Evolutionary conservation across 805 yeast genomes (phyloP).

Genomic region (Isabelozyma pseudorhagii): DNA sequence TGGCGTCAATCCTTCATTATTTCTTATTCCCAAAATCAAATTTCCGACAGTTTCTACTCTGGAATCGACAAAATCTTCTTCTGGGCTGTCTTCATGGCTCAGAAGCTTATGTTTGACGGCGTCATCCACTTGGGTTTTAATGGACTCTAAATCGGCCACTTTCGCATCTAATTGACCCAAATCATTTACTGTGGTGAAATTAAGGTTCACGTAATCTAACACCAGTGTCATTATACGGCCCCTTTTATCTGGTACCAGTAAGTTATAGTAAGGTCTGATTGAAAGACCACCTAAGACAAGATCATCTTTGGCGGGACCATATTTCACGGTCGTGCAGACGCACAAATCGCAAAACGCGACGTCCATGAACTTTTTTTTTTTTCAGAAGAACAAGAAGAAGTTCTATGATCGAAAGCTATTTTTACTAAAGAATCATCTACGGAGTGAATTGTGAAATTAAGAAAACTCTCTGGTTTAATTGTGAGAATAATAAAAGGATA

Average conservation of each 20-base stretch:
- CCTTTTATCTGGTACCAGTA: not conserved
- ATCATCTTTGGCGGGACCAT: not conserved
- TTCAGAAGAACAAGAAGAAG: not conserved
- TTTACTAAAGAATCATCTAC: not conserved
- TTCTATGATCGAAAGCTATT: not conserved
- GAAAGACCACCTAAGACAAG: too few relatives aligned
- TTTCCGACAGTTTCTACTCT: not conserved
- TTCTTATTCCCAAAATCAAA: not conserved
- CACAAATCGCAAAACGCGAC: not conserved
- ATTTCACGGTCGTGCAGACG: not conserved
- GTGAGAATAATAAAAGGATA: not conserved
- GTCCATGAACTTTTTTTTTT: not conserved
- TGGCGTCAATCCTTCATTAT: not conserved
- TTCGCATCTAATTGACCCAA: constrained; percentile 23
- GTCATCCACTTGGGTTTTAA: constrained; percentile 3
- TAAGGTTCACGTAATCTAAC: constrained; percentile 31
- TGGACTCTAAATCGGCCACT: constrained; percentile 20
- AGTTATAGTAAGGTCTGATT: too few relatives aligned
- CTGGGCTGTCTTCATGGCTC: not conserved
- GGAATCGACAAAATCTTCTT: constrained; percentile 1
- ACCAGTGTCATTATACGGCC: constrained; percentile 5
- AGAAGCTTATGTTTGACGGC: constrained; percentile 4
- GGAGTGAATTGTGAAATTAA: not conserved
- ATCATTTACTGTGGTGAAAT: constrained; percentile 32
- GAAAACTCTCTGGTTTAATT: not conserved